Conservation (phyloP, 305 asterid species). For the Rubia peregrina region DNA sequence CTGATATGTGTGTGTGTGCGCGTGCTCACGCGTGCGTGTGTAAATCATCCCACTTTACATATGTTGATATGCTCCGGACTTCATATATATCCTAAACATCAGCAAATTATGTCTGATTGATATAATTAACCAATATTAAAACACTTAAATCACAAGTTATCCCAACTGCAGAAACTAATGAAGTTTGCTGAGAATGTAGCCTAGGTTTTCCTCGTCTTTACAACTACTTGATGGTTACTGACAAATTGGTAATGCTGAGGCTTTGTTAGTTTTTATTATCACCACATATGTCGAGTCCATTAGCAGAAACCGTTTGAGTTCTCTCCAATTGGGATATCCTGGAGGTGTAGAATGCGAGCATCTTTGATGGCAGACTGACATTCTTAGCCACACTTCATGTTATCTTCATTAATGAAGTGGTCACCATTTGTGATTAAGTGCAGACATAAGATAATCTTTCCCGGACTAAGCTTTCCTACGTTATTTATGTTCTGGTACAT, state of each 20-base stretch:
- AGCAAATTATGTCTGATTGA: no score
- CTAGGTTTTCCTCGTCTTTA: no score
- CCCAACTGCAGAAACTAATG: no score
- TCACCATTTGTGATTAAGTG: neutral
- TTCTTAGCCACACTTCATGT: no score
- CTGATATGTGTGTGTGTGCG: no score
- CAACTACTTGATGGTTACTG: neutral
- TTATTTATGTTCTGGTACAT: neutral
- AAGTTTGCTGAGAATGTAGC: neutral
- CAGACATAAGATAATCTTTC: neutral
- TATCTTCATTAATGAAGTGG: no score
- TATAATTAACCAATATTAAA: no score
- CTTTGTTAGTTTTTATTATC: neutral
- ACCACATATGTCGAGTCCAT: neutral
- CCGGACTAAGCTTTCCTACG: neutral
- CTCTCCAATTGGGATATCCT: neutral
- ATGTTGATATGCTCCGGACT: no score
- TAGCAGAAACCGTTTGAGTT: neutral
- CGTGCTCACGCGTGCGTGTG: no score
- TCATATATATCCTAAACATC: no score
- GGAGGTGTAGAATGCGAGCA: neutral
- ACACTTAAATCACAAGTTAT: no score
- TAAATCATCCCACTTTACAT: no score
- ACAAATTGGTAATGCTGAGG: neutral
- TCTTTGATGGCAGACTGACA: neutral